Evolutionary conservation across 352 stramenopile genomes (phyloP).

Genomic region (Phytophthora hibernalis): DNA sequence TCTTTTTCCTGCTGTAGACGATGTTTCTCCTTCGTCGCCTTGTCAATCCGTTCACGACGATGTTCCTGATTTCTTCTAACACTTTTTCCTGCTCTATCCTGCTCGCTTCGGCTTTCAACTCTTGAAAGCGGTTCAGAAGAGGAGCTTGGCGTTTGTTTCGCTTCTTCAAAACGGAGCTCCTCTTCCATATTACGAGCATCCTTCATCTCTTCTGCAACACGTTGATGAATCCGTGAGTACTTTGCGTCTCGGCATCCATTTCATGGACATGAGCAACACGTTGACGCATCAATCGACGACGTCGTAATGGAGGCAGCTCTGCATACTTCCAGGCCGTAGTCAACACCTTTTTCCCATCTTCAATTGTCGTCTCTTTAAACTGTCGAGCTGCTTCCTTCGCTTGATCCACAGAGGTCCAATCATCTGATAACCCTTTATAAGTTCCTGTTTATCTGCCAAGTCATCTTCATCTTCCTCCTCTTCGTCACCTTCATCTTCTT

Average conservation of each 20-base stretch:
- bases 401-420: conserved; percentile 53
- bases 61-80: conserved; percentile 57
- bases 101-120: conserved; percentile 58
- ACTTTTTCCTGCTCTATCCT: conserved; percentile 37
- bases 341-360: conserved; percentile 53
- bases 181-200: conserved; percentile 41
- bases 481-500: conserved; percentile 60
- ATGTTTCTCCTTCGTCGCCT: conserved; percentile 50
- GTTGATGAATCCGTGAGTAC: conserved; percentile 55
- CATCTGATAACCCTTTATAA: conserved; percentile 62
- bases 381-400: conserved; percentile 50
- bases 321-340: conserved; percentile 56
- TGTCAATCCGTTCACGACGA: conserved; percentile 41
- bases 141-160: conserved; percentile 64
- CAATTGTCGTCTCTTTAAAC: conserved; percentile 45
- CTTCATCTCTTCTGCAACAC: conserved; percentile 50
- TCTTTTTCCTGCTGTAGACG: conserved; percentile 18
- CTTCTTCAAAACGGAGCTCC: conserved; percentile 64
- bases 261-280: conserved; percentile 64
- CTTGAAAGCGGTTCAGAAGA: conserved; percentile 50
- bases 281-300: conserved; percentile 63
- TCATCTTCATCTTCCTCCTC: conserved; percentile 54
- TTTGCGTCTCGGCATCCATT: conserved; percentile 73
- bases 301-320: conserved; percentile 62
- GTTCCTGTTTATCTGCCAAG: conserved; percentile 67